Conservation (phyloP, 1,139 yeast species). For the Pneumocystis wakefieldiae region DNA sequence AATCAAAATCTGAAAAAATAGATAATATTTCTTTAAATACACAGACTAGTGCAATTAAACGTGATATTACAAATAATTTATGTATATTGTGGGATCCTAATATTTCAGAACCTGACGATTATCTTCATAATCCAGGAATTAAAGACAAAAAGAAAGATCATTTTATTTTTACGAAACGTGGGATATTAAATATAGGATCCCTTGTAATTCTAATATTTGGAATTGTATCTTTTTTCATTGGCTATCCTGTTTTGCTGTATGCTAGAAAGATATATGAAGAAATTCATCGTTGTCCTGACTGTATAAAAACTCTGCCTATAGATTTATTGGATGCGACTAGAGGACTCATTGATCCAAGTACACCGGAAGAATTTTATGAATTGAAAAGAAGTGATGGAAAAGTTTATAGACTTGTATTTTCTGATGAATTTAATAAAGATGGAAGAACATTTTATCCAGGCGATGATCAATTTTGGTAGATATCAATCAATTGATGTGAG, state of each 20-base stretch:
- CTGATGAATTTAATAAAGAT: conserved; percentile 70
- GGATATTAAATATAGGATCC: conserved; percentile 9
- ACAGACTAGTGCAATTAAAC: background rate
- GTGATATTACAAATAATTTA: background rate
- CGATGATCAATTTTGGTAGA: conserved; percentile 62
- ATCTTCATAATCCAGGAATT: conserved; percentile 9
- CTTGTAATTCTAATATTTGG: conserved; percentile 8
- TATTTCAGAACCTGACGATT: conserved; percentile 10
- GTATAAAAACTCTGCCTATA: conserved; percentile 22
- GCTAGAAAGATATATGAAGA: conserved; percentile 6
- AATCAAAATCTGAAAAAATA: background rate
- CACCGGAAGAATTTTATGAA: conserved; percentile 43
- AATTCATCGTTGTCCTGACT: background rate
- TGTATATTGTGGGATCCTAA: conserved; percentile 10
- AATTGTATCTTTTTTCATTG: conserved; percentile 8
- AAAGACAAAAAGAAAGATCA: conserved; percentile 8
- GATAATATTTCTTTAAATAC: background rate
- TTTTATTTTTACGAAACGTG: conserved; percentile 9
- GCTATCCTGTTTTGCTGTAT: conserved; percentile 12
- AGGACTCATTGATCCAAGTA: conserved; percentile 57
- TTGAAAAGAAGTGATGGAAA: conserved; percentile 39
- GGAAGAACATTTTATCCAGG: conserved; percentile 74
- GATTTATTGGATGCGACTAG: conserved; percentile 45
- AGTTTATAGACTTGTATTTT: conserved; percentile 56
- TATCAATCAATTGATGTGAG: background rate